These are phyloP conservation scores for Epichloe amarillans DNA, from an alignment of 2,329 filamentous ascomycete species.

Conservation along the genomic window DNA sequence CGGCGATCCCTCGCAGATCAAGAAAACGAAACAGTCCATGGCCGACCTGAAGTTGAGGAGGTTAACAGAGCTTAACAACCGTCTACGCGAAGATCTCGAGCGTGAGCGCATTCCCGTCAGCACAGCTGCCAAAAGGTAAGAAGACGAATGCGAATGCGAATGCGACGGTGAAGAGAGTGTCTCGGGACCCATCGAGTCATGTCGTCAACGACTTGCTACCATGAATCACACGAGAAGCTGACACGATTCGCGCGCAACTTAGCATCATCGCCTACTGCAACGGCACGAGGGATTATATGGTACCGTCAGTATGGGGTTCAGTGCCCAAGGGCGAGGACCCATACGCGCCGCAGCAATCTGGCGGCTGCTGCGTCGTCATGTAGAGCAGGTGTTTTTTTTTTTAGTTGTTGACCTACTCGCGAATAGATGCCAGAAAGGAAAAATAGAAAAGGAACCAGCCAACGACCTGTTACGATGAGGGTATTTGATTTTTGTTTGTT, in stretches of 20 bases:
- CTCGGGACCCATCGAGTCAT: background rate
- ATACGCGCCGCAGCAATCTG: constrained; percentile 90
- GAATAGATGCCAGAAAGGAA: constrained; percentile 2
- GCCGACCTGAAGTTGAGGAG: constrained; percentile 93
- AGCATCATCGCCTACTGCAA: constrained; percentile 98
- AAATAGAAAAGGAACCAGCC: constrained; percentile 3
- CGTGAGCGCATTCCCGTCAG: constrained; percentile 91
- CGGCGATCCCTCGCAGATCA: constrained; percentile 54
- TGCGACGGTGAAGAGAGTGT: background rate
- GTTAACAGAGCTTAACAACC: constrained; percentile 91
- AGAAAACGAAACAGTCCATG: constrained; percentile 98
- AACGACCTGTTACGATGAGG: constrained; percentile 4
- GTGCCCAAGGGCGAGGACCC: constrained; percentile 94
- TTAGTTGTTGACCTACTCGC: constrained; percentile 1
- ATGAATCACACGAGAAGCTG: background rate
- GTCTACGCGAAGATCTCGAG: constrained; percentile 89
- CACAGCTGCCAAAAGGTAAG: constrained; percentile 77
- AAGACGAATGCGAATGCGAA: constrained; percentile 4
- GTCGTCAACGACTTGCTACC: background rate
- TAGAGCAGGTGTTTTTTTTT: constrained; percentile 27
- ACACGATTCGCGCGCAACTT: background rate
- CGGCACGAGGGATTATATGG: constrained; percentile 97
- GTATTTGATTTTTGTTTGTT: constrained; percentile 3
- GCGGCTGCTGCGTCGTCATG: constrained; percentile 93
- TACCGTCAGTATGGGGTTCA: constrained; percentile 88